A percentile compares a stretch with the other conserved stretches of the same genome.
These are phyloP conservation scores for Fusarium algeriense DNA, from an alignment of 2,329 filamentous ascomycete species.

Conservation along the genomic window DNA sequence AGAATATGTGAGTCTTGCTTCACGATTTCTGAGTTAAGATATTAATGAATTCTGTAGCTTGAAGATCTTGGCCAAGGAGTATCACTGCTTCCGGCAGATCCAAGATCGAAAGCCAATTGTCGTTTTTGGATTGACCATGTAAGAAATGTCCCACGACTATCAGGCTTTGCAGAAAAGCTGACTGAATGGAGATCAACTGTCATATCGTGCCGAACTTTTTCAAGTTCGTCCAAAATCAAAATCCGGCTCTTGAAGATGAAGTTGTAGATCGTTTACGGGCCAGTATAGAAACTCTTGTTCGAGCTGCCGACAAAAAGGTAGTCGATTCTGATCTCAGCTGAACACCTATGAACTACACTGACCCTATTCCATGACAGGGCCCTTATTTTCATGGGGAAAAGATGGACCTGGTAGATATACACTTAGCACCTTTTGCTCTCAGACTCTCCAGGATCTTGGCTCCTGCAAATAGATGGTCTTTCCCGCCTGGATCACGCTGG, in stretches of 20 bases:
- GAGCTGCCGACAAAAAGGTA: slow-evolving; percentile 62
- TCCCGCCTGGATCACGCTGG: slow-evolving; percentile 74
- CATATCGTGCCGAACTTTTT: slow-evolving; percentile 83
- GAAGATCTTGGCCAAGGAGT: slow-evolving; percentile 76
- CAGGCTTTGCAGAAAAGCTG: background rate
- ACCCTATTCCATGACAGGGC: slow-evolving; percentile 55
- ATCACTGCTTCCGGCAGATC: slow-evolving; percentile 72
- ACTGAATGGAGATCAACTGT: slow-evolving; percentile 72
- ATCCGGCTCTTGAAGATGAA: slow-evolving; percentile 68
- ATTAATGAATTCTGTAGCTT: slow-evolving; percentile 58
- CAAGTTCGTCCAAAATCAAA: slow-evolving; percentile 75
- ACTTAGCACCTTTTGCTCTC: slow-evolving; percentile 81
- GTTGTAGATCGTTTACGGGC: slow-evolving; percentile 72
- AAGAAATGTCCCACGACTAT: slow-evolving; percentile 24
- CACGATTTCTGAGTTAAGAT: background rate
- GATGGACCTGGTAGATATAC: slow-evolving; percentile 76
- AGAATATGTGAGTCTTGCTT: slow-evolving; percentile 75
- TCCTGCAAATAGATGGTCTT: slow-evolving; percentile 74
- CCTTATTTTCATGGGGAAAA: slow-evolving; percentile 74
- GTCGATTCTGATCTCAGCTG: slow-evolving; percentile 2
- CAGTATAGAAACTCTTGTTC: slow-evolving; percentile 68
- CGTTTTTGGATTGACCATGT: slow-evolving; percentile 86
- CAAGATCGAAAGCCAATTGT: slow-evolving; percentile 78
- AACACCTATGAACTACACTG: background rate
- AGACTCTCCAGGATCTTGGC: slow-evolving; percentile 74